Percentiles rank a stretch among this genome's conserved stretches.
phyloP scores from a whole-genome alignment of 805 yeast genomes.

The Ogataea henricii region DNA sequence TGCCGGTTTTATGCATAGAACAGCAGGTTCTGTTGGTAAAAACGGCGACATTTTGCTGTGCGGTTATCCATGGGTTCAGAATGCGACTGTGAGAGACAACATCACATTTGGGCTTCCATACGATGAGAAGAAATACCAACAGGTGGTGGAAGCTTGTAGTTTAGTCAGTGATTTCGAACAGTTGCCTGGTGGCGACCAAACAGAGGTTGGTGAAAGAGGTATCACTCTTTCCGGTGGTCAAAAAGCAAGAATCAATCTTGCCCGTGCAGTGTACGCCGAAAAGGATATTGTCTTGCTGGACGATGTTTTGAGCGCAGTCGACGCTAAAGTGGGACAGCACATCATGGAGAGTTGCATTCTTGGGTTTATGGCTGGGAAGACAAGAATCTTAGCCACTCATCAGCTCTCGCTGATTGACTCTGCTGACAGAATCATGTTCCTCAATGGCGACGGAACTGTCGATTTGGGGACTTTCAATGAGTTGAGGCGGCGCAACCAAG shows the following conservation, averaged over 20 bases:
- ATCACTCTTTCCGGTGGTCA: constrained; percentile 89
- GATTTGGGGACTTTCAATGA: constrained; percentile 63
- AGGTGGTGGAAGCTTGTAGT: constrained; percentile 66
- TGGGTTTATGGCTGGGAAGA: constrained; percentile 55
- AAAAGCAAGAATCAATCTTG: constrained; percentile 76
- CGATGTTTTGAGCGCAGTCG: constrained; percentile 80
- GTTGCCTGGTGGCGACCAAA: constrained; percentile 72
- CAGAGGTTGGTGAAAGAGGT: constrained; percentile 86
- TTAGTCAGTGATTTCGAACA: constrained; percentile 63
- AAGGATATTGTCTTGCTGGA: constrained; percentile 68
- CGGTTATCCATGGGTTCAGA: constrained; percentile 84
- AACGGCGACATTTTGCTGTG: constrained; percentile 54
- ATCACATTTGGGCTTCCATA: constrained; percentile 65
- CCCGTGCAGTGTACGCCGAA: constrained; percentile 74
- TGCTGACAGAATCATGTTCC: constrained; percentile 68
- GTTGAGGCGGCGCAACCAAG: constrained; percentile 43
- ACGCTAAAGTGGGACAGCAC: constrained; percentile 80
- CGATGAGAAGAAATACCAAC: constrained; percentile 51
- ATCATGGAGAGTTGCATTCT: constrained; percentile 69
- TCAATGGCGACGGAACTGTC: constrained; percentile 62
- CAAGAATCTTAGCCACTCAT: constrained; percentile 80
- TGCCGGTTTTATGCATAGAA: constrained; percentile 67
- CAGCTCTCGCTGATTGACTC: constrained; percentile 67
- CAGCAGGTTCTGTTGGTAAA: constrained; percentile 50
- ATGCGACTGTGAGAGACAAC: constrained; percentile 74